Evolutionary conservation across 2,329 filamentous ascomycete genomes (phyloP).

Genomic region (Aspergillus sp.): DNA sequence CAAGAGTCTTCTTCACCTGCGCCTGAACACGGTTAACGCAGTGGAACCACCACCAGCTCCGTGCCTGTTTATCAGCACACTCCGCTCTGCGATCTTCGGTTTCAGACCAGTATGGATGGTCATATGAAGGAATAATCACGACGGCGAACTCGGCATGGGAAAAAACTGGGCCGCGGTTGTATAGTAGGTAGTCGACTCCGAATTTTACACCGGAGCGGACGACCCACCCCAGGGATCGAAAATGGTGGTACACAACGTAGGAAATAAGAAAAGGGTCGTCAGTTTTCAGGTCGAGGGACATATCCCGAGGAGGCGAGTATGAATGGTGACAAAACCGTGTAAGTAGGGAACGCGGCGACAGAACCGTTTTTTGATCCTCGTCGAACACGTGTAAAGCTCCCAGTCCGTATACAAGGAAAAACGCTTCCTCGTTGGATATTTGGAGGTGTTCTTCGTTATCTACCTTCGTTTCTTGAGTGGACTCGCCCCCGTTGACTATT

Average conservation of each 20-base stretch:
- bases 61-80: conserved; percentile 48
- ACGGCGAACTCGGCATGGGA: conserved; percentile 92
- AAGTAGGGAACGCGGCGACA: conserved; percentile 61
- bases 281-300: conserved; percentile 54
- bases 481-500: conserved; percentile 13
- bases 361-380: conserved; percentile 33
- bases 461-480: conserved; percentile 26
- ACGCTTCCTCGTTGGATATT: conserved; percentile 83
- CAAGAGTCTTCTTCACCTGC: conserved; percentile 85
- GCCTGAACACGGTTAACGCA: conserved; percentile 85
- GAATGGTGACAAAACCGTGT: conserved; percentile 68
- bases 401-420: conserved; percentile 82
- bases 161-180: conserved; percentile 89
- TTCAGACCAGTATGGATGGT: conserved; percentile 66
- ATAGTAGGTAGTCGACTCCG: conserved; percentile 90
- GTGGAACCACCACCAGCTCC: conserved; percentile 64
- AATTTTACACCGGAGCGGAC: conserved; percentile 93
- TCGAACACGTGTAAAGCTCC: conserved; percentile 66
- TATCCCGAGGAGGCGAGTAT: conserved; percentile 61
- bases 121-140: conserved; percentile 80
- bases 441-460: conserved; percentile 82
- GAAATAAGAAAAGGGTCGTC: conserved; percentile 84
- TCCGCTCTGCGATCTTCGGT: conserved; percentile 50
- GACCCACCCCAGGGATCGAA: conserved; percentile 92
- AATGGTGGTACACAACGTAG: conserved; percentile 93